phyloP scores from a whole-genome alignment of 2,329 filamentous ascomycete species.

The Septoria petroselini region DNA sequence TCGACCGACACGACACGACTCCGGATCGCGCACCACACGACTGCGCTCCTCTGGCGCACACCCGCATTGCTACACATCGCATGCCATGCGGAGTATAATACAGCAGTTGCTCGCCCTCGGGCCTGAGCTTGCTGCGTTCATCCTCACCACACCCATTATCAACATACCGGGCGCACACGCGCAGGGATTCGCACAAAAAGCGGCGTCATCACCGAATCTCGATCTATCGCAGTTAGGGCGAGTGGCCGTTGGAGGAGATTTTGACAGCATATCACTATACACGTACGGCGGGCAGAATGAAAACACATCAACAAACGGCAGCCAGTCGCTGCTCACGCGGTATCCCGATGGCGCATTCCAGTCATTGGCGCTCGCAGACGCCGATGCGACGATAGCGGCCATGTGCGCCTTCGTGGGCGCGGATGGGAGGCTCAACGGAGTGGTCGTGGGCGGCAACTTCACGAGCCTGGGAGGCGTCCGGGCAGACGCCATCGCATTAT shows the following conservation, averaged over 20 bases:
- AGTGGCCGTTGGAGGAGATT: slow-evolving; percentile 83
- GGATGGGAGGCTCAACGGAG: slow-evolving; percentile 65
- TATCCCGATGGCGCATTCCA: slow-evolving; percentile 83
- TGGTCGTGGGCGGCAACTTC: slow-evolving; percentile 92
- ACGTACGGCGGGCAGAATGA: slow-evolving; percentile 78
- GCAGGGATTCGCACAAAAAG: slow-evolving; percentile 37
- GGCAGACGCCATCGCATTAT: slow-evolving; percentile 75
- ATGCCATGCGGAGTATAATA: slow-evolving; percentile 34
- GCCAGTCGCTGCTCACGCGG: slow-evolving; percentile 73
- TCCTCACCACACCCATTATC: slow-evolving; percentile 31
- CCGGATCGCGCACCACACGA: neutral
- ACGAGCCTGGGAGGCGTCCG: slow-evolving; percentile 77
- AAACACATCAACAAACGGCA: slow-evolving; percentile 67
- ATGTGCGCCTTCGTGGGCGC: slow-evolving; percentile 77
- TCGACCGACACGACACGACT: slow-evolving; percentile 4
- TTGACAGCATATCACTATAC: slow-evolving; percentile 86
- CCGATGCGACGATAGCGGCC: slow-evolving; percentile 79
- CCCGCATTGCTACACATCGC: slow-evolving; percentile 5
- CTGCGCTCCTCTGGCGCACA: neutral
- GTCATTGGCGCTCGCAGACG: slow-evolving; percentile 67
- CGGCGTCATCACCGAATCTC: slow-evolving; percentile 62
- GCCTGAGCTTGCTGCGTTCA: slow-evolving; percentile 37
- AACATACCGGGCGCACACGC: slow-evolving; percentile 21
- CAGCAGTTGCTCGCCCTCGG: slow-evolving; percentile 37
- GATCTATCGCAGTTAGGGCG: slow-evolving; percentile 75